phyloP scores from a whole-genome alignment of 495 filamentous ascomycete genomes.

The Trichoderma erinaceum region DNA sequence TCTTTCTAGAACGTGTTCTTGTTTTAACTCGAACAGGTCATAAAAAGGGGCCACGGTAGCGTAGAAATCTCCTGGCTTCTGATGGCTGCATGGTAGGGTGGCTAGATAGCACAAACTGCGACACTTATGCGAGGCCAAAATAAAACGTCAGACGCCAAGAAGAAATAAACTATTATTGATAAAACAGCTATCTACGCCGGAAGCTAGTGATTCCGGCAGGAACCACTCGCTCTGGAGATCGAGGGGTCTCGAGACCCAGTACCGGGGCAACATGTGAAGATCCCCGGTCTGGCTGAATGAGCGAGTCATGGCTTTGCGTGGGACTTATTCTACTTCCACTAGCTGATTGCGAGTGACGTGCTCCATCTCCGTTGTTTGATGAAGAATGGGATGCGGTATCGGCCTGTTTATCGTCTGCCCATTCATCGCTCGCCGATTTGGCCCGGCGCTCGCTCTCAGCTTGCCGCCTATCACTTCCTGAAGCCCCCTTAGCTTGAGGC shows the following conservation, averaged over 20 bases:
- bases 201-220: not conserved
- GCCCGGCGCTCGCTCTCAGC: not conserved
- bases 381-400: not conserved
- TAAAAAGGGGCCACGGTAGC: too few relatives aligned
- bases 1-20: too few relatives aligned
- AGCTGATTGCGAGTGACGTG: not conserved
- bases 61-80: too few relatives aligned
- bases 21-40: too few relatives aligned
- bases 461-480: not conserved
- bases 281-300: not conserved
- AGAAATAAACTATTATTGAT: not conserved
- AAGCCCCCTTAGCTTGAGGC: not conserved
- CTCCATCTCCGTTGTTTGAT: conserved; percentile 1
- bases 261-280: not conserved
- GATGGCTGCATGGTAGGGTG: not conserved
- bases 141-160: not conserved
- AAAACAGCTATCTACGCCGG: not conserved
- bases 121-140: not conserved
- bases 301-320: conserved; percentile 7
- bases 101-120: too few relatives aligned
- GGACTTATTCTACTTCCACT: not conserved
- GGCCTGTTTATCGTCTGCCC: not conserved
- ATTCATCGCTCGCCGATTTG: not conserved
- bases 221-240: not conserved
- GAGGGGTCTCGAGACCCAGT: not conserved